Evolutionary conservation across 2,329 filamentous ascomycete species (phyloP), one percentile per base, ranked within the genome.

Genomic region (Bipolaris gigantea): DNA sequence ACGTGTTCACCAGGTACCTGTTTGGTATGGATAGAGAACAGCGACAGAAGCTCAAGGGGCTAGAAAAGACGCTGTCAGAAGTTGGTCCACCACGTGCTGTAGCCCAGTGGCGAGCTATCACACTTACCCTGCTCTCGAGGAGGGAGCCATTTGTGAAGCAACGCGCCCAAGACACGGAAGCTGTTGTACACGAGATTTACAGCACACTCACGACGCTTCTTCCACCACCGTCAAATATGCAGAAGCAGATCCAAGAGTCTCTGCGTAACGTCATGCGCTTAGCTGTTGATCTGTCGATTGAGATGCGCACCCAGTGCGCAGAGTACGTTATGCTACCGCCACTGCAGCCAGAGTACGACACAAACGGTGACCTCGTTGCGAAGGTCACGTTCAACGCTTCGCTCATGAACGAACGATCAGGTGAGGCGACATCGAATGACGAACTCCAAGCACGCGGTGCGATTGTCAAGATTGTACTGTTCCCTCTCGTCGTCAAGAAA

Each of bases 311-410:
- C 15, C 94, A 99, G 74, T 87, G 91, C 55, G 92, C 94, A 34
- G 94, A 97, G 78, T 99, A 96, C 79, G 94, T 96, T 80, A 99
- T 99, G 93, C 86, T 97, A 16, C 93, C 94, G 25, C 94, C 94
- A 4, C 81, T 96, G 51, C 90, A 94, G 74, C 94, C 94, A 19
- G 92, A 97, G 74, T 97, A 96, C 75, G 92, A 97, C 75, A 88
- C 87, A 65, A 91, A 94, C 59, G 94, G 94, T 64, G 93, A 97
- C 69, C 84, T 99, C 8, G 83, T 88, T 15, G 89, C 90, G 50
- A 93, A 92, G 52, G 90, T 97, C 9, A 83, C 86, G 55, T 99
- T 99, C 84, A 96, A 96, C 69, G 89, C 93, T 1, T 85, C 89
- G 30, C 84, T 96, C 68, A 97, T 99, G 93, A 95, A 94, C 69